These are phyloP conservation scores for Royoungia palumana DNA, from an alignment of 768 basidiomycete genomes.

Conservation along the genomic window DNA sequence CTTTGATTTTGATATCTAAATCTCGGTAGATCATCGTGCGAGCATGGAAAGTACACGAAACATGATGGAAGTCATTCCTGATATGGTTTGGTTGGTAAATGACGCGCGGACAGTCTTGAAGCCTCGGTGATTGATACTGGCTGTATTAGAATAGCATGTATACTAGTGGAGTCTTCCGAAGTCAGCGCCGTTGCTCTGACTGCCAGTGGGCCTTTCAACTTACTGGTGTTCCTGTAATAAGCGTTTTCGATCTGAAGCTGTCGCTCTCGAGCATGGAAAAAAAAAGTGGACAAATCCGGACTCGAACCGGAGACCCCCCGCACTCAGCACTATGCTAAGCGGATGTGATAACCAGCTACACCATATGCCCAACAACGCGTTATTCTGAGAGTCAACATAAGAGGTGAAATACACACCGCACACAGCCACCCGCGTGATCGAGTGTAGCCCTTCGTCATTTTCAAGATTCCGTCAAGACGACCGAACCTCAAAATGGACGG, in stretches of 20 bases:
- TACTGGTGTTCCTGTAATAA: too few relatives aligned
- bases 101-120: too few relatives aligned
- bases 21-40: too few relatives aligned
- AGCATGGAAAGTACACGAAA: constrained; percentile 38
- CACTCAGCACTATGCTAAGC: constrained; percentile 35
- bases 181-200: too few relatives aligned
- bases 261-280: too few relatives aligned
- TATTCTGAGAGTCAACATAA: not conserved
- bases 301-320: constrained; percentile 41
- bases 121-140: too few relatives aligned
- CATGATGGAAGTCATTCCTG: constrained; percentile 8
- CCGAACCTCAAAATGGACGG: constrained; percentile 22
- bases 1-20: too few relatives aligned
- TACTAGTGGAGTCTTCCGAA: too few relatives aligned
- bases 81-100: too few relatives aligned
- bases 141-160: too few relatives aligned
- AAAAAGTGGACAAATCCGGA: constrained; percentile 37
- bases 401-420: not conserved
- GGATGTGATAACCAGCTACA: constrained; percentile 42
- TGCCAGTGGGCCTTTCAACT: too few relatives aligned
- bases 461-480: constrained; percentile 17
- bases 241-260: too few relatives aligned
- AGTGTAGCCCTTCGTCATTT: constrained; percentile 24
- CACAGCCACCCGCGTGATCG: constrained; percentile 29
- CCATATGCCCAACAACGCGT: constrained; percentile 30